Evolutionary conservation across 1,139 yeast genomes (phyloP), one percentile per base, ranked within the genome.

Genomic region (Yamadazyma jaroonii): DNA sequence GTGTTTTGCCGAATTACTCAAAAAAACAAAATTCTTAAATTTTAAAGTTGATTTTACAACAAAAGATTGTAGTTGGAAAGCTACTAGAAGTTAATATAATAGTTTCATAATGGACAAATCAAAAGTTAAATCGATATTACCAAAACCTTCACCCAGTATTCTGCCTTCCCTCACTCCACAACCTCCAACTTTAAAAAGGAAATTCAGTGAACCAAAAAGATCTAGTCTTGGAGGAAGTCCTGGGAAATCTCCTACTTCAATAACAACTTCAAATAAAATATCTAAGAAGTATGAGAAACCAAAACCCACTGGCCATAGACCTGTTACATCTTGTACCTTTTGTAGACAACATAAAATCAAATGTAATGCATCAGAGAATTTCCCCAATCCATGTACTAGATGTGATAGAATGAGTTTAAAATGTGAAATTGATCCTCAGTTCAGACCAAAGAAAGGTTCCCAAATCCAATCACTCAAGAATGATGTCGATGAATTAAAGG

Each of bases 281-380:
- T n/a, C 25, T 17, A 26, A 39, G 17, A 30, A 35, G 14, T 29
- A 34, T 25, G 56, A 50, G 5, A 45, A 42, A 14, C 33, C 48
- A 2, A 66, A 65, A 44, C 67, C 61, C 34, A 57, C 70, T 0
- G 73, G 74, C 10, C 90, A 84, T 52, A 66, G 96, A 39, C 96
- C 96, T 0, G 95, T 89, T 2, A 85, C 96, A 0, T 84, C 95
- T 3, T 90, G 97, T 56, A 86, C 96, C 0, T 94, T 88, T 54
- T 90, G 97, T 57, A 79, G 97, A 38, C 97, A 90, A 56, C 97
- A 89, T 57, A 90, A 90, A 61, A 88, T 89, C 61, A 85, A 84
- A 54, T 90, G 97, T 62, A 87, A 90, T 55, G 97, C 97, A 0
- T 77, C 87, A 3, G 92, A 85, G 20, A 80, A 83, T 44, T 84